Percentiles rank a stretch among this genome's conserved stretches.
Conservation (phyloP, 2,329 filamentous ascomycete species). For the Penicillium sp. region DNA sequence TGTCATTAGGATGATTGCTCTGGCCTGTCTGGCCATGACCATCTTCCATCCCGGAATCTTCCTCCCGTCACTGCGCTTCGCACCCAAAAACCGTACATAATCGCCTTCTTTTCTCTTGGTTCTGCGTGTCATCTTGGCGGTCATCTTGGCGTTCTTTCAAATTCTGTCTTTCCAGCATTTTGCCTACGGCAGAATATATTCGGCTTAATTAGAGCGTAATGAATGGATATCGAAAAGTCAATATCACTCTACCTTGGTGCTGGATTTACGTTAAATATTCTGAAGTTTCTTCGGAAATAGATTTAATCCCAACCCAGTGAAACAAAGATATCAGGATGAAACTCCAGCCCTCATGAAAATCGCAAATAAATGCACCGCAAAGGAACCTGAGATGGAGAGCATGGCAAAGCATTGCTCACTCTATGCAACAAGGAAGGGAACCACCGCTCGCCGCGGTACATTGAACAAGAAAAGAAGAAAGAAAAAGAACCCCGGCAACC, state of each 20-base stretch:
- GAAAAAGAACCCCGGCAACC: conserved; percentile 11
- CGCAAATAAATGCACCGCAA: conserved; percentile 9
- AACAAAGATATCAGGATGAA: not conserved
- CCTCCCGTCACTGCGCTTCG: conserved; percentile 38
- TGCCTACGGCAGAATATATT: not conserved
- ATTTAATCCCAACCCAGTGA: not conserved
- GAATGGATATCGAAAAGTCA: not conserved
- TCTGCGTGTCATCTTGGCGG: not conserved
- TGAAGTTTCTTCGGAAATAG: not conserved
- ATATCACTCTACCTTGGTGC: not conserved
- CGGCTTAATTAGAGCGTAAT: not conserved
- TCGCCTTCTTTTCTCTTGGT: not conserved
- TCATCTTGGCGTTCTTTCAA: not conserved
- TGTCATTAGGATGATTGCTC: conserved; percentile 45
- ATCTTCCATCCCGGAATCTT: conserved; percentile 49
- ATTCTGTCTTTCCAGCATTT: not conserved
- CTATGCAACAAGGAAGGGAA: conserved; percentile 10
- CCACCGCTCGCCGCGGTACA: not conserved
- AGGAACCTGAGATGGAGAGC: conserved; percentile 2
- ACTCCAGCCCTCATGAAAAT: conserved; percentile 13
- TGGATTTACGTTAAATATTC: not conserved
- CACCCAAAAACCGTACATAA: conserved; percentile 23
- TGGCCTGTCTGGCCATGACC: conserved; percentile 44
- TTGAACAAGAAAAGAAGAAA: not conserved
- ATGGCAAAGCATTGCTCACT: conserved; percentile 12